Percentiles rank a stretch among this genome's conserved stretches.
phyloP scores from a whole-genome alignment of 441 rosid genomes.

The Populus hybrid region DNA sequence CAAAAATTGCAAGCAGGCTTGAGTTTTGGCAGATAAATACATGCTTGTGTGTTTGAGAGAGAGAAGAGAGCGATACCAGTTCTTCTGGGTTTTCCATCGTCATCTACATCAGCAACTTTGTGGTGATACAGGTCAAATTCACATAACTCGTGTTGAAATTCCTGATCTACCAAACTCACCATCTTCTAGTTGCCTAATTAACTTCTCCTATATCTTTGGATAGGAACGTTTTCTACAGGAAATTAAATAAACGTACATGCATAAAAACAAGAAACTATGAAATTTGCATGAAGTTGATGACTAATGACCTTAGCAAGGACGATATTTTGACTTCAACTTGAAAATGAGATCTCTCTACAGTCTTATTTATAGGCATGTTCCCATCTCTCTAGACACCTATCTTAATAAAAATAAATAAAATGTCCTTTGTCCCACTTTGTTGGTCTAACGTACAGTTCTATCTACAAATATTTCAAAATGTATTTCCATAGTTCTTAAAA shows the following conservation, averaged over 20 bases:
- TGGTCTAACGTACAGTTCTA: too few species aligned
- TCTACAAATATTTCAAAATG: too few species aligned
- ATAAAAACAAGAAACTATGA: background rate
- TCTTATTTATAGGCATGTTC: too few species aligned
- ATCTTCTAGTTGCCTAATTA: background rate
- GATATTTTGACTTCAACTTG: too few species aligned
- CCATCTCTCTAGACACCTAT: too few species aligned
- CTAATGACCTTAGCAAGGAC: background rate
- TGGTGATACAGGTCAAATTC: background rate
- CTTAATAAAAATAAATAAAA: too few species aligned
- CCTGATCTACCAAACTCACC: background rate
- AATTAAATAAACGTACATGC: background rate
- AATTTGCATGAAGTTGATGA: background rate
- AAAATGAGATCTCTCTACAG: too few species aligned
- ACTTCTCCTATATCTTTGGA: background rate
- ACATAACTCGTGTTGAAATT: background rate
- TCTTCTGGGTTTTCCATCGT: constrained; percentile 28
- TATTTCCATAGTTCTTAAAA: too few species aligned
- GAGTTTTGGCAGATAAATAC: background rate
- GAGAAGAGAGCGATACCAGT: constrained; percentile 10
- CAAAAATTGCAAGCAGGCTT: too few species aligned
- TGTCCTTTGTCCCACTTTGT: too few species aligned
- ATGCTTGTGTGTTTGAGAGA: background rate
- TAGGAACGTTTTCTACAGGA: background rate
- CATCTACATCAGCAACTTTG: constrained; percentile 20